phyloP scores from a whole-genome alignment of 2,329 filamentous ascomycete genomes.

The Xylaria sp. region DNA sequence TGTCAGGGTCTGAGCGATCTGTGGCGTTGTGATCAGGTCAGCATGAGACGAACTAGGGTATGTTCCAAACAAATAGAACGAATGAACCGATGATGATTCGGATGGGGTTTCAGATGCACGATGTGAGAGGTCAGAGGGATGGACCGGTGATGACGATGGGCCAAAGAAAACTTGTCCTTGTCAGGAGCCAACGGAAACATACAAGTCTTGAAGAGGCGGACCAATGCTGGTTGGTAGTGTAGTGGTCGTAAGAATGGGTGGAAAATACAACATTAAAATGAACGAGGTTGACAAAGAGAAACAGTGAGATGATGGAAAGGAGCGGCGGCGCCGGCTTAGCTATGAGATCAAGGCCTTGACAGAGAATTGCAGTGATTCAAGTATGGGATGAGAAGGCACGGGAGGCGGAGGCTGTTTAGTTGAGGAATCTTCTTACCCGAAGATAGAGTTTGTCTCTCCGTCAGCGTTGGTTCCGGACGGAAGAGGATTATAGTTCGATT shows the following conservation, averaged over 20 bases:
- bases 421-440: conserved; percentile 33
- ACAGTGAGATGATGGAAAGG: neutral
- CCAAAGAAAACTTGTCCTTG: neutral
- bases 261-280: conserved; percentile 26
- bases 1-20: conserved; percentile 23
- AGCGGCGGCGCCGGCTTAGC: neutral
- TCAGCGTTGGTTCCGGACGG: conserved; percentile 11
- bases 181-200: neutral
- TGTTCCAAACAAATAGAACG: neutral
- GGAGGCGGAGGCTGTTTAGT: conserved; percentile 10
- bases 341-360: neutral
- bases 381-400: conserved; percentile 9
- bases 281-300: conserved; percentile 23
- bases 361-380: neutral
- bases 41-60: conserved; percentile 16
- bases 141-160: neutral
- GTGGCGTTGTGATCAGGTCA: conserved; percentile 22
- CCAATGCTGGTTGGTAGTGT: neutral
- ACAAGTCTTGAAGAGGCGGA: conserved; percentile 26
- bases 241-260: conserved; percentile 13
- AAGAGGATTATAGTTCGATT: conserved; percentile 13
- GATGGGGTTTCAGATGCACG: neutral
- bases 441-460: conserved; percentile 25
- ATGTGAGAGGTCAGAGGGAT: conserved; percentile 3
- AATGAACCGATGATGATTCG: neutral